phyloP scores from a whole-genome alignment of 192 early-diverging fungal species.

The Coemansia erecta region DNA sequence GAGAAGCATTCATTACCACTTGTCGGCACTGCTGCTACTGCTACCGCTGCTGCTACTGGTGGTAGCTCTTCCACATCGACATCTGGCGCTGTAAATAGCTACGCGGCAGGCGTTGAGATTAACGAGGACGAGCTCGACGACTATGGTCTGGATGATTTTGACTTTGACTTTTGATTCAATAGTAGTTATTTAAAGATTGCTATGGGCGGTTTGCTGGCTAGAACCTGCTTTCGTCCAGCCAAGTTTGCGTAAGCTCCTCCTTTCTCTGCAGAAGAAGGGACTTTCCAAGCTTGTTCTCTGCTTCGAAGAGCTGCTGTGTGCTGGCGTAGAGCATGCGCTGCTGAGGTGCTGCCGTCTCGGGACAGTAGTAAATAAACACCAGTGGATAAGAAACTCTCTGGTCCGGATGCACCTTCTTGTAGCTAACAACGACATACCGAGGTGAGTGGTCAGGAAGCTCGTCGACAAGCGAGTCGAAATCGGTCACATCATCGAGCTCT shows the following conservation, averaged over 20 bases:
- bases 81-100: background rate
- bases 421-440: slow-evolving; percentile 52
- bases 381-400: slow-evolving; percentile 75
- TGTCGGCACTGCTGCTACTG: too few relatives aligned
- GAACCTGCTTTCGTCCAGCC: slow-evolving; percentile 55
- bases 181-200: background rate
- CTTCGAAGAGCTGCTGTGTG: slow-evolving; percentile 63
- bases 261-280: slow-evolving; percentile 71
- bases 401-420: slow-evolving; percentile 30
- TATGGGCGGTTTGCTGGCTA: background rate
- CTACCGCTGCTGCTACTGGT: too few relatives aligned
- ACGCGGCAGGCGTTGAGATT: background rate
- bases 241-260: slow-evolving; percentile 65
- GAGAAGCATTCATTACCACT: background rate
- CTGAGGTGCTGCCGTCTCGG: slow-evolving; percentile 45
- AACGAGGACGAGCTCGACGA: slow-evolving; percentile 13
- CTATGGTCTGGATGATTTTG: slow-evolving; percentile 29
- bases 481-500: slow-evolving; percentile 42
- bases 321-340: slow-evolving; percentile 55
- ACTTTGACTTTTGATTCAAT: slow-evolving; percentile 26
- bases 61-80: background rate
- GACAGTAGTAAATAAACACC: slow-evolving; percentile 67
- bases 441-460: slow-evolving; percentile 67
- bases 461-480: slow-evolving; percentile 59
- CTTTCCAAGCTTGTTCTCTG: slow-evolving; percentile 61